Evolutionary conservation across 1,284 basidiomycete genomes (phyloP).

Genomic region (Malassezia sympodialis): DNA sequence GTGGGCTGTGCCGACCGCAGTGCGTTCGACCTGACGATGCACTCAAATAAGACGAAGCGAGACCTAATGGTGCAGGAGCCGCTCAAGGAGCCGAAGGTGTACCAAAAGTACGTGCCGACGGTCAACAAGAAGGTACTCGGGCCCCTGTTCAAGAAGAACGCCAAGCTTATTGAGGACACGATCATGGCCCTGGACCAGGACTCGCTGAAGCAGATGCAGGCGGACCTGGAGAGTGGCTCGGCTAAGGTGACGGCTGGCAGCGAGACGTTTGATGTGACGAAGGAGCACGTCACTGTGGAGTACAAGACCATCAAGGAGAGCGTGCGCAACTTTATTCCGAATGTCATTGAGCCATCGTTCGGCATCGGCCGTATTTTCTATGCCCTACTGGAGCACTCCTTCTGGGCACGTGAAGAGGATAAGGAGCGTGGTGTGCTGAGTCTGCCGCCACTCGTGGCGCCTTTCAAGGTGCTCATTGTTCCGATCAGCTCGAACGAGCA

Average conservation of each 20-base stretch:
- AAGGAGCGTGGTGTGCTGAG: slow-evolving; percentile 59
- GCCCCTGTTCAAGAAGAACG: slow-evolving; percentile 79
- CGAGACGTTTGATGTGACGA: slow-evolving; percentile 60
- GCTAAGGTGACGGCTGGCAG: slow-evolving; percentile 53
- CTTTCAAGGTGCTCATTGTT: slow-evolving; percentile 90
- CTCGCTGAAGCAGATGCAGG: slow-evolving; percentile 61
- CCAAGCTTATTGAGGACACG: slow-evolving; percentile 61
- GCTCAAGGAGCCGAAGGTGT: slow-evolving; percentile 67
- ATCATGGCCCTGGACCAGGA: slow-evolving; percentile 64
- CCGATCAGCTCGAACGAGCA: slow-evolving; percentile 81
- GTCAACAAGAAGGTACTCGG: slow-evolving; percentile 84
- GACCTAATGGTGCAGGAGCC: slow-evolving; percentile 71
- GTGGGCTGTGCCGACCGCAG: slow-evolving; percentile 98
- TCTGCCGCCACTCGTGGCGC: slow-evolving; percentile 78
- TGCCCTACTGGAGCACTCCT: slow-evolving; percentile 84
- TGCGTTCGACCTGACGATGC: slow-evolving; percentile 74
- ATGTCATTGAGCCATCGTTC: slow-evolving; percentile 98
- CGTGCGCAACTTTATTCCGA: slow-evolving; percentile 87
- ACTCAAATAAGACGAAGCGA: slow-evolving; percentile 52
- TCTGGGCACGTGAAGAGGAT: slow-evolving; percentile 83
- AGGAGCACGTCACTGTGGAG: slow-evolving; percentile 69
- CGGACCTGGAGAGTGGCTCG: slow-evolving; percentile 58
- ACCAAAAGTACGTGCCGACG: slow-evolving; percentile 64
- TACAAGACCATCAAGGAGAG: slow-evolving; percentile 81
- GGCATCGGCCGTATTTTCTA: slow-evolving; percentile 95